phyloP scores from a whole-genome alignment of 495 filamentous ascomycete species.

The Lophiotrema nucula region DNA sequence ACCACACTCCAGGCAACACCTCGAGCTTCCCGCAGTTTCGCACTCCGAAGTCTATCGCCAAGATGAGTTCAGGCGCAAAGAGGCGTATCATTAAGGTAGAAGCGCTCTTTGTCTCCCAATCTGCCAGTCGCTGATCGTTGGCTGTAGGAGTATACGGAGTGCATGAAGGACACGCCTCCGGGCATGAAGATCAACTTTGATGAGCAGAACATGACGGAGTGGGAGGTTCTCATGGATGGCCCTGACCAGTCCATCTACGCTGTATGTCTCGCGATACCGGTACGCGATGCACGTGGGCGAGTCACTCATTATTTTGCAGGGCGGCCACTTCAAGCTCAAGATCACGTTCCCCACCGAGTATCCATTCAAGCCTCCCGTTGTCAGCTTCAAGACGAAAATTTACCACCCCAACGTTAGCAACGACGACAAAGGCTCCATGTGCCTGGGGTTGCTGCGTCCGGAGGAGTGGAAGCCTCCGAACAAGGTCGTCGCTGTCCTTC shows the following conservation, averaged over 20 bases:
- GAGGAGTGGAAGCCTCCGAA: conserved; percentile 95
- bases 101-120: neutral
- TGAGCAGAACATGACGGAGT: conserved; percentile 71
- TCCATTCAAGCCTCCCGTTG: conserved; percentile 87
- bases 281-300: neutral
- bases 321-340: conserved; percentile 75
- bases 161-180: conserved; percentile 37
- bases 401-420: conserved; percentile 98
- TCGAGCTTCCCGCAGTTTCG: too few relatives aligned
- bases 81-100: conserved; percentile 34
- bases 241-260: conserved; percentile 70
- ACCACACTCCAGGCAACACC: too few relatives aligned
- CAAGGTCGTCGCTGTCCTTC: conserved; percentile 72
- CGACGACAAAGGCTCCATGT: conserved; percentile 89
- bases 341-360: conserved; percentile 80
- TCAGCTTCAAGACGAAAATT: conserved; percentile 90
- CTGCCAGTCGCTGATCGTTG: neutral
- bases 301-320: conserved; percentile 44
- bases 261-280: conserved; percentile 45
- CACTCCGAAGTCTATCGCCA: too few relatives aligned
- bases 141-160: conserved; percentile 40
- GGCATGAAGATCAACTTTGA: conserved; percentile 44
- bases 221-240: conserved; percentile 76
- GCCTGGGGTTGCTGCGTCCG: conserved; percentile 77
- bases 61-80: conserved; percentile 26